Conservation (phyloP, 2,329 filamentous ascomycete genomes). For the Bipolaris oryzae region DNA sequence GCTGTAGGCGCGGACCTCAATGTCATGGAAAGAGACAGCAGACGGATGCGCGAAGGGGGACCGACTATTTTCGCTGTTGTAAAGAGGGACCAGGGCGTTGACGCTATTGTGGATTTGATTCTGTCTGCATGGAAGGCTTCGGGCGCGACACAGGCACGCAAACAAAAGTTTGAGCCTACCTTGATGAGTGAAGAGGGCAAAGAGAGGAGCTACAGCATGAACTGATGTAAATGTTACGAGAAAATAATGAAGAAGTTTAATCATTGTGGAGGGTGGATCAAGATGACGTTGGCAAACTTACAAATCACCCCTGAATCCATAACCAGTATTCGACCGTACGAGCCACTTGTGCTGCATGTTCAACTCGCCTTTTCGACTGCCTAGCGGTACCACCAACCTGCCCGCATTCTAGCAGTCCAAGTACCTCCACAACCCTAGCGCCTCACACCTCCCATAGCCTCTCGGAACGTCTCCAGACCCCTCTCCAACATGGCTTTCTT, state of each 20-base stretch:
- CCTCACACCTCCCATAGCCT: constrained; percentile 31
- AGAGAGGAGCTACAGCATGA: constrained; percentile 21
- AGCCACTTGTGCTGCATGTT: not conserved
- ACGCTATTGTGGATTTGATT: constrained; percentile 87
- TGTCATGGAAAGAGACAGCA: constrained; percentile 93
- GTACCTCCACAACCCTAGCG: not conserved
- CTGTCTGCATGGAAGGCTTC: constrained; percentile 91
- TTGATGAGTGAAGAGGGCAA: constrained; percentile 30
- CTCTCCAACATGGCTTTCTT: constrained; percentile 45
- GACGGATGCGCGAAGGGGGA: constrained; percentile 92
- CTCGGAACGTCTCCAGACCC: constrained; percentile 42
- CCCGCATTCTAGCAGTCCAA: not conserved
- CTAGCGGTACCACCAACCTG: not conserved
- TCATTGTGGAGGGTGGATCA: too few relatives aligned
- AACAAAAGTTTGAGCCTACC: constrained; percentile 42
- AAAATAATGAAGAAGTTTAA: not conserved
- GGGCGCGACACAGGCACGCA: constrained; percentile 64
- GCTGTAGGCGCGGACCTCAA: constrained; percentile 85
- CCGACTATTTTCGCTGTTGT: constrained; percentile 96
- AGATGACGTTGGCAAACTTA: not conserved
- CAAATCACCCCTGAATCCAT: too few relatives aligned
- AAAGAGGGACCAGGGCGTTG: constrained; percentile 85
- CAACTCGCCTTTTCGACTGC: not conserved
- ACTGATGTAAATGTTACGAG: not conserved
- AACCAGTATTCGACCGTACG: not conserved